Percentiles rank a stretch among this genome's conserved stretches.
Conservation (phyloP, 2,329 filamentous ascomycete species). For the Diaporthe citriasiana region DNA sequence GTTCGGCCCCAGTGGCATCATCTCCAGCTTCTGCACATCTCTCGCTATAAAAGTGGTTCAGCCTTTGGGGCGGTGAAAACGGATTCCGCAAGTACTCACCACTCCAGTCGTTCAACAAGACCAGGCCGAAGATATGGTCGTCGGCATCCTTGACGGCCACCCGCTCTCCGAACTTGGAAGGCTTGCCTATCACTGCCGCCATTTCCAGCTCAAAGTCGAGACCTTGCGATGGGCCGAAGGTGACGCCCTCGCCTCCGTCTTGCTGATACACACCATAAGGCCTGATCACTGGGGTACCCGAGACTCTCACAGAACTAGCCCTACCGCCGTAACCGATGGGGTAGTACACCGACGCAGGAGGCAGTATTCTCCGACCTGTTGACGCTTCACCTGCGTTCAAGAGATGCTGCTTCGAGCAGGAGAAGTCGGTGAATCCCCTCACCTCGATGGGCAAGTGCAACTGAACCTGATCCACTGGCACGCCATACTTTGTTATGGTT, state of each 20-base stretch:
- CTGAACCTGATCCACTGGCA: conserved; percentile 55
- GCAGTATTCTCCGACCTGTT: conserved; percentile 52
- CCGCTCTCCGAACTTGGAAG: conserved; percentile 52
- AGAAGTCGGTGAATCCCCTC: conserved; percentile 71
- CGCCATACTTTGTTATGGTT: conserved; percentile 45
- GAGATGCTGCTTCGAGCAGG: conserved; percentile 66
- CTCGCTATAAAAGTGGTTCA: conserved; percentile 54
- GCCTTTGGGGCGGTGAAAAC: conserved; percentile 45
- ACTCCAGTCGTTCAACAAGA: conserved; percentile 74
- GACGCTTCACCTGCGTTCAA: conserved; percentile 58
- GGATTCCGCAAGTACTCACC: conserved; percentile 54
- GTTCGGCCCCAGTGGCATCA: conserved; percentile 72
- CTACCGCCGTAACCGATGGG: conserved; percentile 68
- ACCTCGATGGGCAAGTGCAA: conserved; percentile 70
- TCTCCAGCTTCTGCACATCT: conserved; percentile 74
- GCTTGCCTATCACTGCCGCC: conserved; percentile 60
- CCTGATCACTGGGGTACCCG: conserved; percentile 61
- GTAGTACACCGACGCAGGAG: conserved; percentile 62
- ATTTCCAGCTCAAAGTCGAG: conserved; percentile 62
- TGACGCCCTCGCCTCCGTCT: conserved; percentile 43
- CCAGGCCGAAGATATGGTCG: conserved; percentile 73
- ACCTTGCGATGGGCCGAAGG: conserved; percentile 51
- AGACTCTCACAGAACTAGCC: conserved; percentile 65
- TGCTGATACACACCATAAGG: conserved; percentile 61
- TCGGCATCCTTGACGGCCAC: conserved; percentile 63